Evolutionary conservation across 2,329 filamentous ascomycete genomes (phyloP), one percentile per base, ranked within the genome.

Genomic region (Colletotrichum viniferum): DNA sequence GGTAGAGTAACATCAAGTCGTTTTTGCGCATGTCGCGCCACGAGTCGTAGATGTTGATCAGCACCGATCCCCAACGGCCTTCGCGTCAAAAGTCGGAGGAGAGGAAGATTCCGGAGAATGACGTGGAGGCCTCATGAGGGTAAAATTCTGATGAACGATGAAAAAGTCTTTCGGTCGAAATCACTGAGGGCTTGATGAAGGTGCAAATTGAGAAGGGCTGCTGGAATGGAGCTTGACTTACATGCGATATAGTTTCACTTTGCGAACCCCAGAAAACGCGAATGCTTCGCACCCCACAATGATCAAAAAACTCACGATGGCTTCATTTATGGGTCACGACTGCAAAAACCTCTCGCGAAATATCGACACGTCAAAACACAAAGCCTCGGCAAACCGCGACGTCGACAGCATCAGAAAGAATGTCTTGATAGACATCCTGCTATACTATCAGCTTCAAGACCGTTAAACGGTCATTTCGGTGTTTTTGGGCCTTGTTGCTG

Each of bases 281-380:
- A 8, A 30, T 18, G 32, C 12, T 16, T 10, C 14, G 24, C 60
- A 63, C 73, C 69, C 73, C 73, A 69, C 69, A 75, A 24, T 7
- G n/a, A 32, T 52, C 10, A n/a, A 2, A 18, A 65, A 64, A 60
- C 62, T 65, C 69, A 76, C 70, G 73, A 76, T 69, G 71, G 56
- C 73, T 67, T 76, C 73, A 76, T 69, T 34, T 71, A 60, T 64
- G 36, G 58, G 60, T 26, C 58, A 68, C 63, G 16, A 69, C 43
- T 64, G 24, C 63, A 55, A 28, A 62, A 62, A n/a, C 21, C 58
- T 14, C 58, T n/a, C 28, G n/a, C 13, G 9, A 34, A 21, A 4
- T 0, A 24, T 4, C 7, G 4, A 43, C 13, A 63, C 24, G 5
- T 16, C 55, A 16, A 30, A 58, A 58, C 55, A 18, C 14, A 58